A percentile compares a stretch with the other conserved stretches of the same genome.
Evolutionary conservation across 176 grass and related monocot genomes (phyloP).

Genomic region (Urochloa ruziziensis): DNA sequence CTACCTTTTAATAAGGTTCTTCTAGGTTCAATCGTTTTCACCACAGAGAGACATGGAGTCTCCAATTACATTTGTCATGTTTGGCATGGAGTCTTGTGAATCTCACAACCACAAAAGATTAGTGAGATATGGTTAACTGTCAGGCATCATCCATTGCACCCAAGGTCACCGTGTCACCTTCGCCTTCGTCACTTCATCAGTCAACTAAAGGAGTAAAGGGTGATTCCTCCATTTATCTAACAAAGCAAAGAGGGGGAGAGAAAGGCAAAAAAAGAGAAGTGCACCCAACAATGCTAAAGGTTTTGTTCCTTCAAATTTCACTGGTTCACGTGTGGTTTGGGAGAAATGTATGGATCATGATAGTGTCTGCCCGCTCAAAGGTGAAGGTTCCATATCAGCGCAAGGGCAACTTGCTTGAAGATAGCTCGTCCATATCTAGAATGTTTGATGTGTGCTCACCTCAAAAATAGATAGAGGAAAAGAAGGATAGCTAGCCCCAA

Average conservation of each 20-base stretch:
- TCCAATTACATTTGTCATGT: slow-evolving; percentile 35
- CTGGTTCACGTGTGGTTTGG: slow-evolving; percentile 28
- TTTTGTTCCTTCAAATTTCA: slow-evolving; percentile 9
- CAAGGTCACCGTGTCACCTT: not conserved
- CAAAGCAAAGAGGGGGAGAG: not conserved
- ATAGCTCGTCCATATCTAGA: not conserved
- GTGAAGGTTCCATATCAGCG: not conserved
- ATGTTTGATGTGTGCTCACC: slow-evolving; percentile 17
- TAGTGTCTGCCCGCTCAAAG: not conserved
- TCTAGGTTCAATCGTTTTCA: slow-evolving; percentile 31
- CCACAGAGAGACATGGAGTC: not conserved
- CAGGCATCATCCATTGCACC: slow-evolving; percentile 8
- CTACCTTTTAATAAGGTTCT: slow-evolving; percentile 14
- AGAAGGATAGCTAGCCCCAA: not conserved
- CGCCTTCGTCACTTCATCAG: not conserved
- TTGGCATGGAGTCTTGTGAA: slow-evolving; percentile 31
- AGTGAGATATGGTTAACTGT: slow-evolving; percentile 27
- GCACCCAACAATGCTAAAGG: not conserved
- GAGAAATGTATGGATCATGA: not conserved
- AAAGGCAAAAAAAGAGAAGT: slow-evolving; percentile 20
- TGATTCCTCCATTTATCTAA: slow-evolving; percentile 52
- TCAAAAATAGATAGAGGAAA: slow-evolving; percentile 13
- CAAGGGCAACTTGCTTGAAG: not conserved
- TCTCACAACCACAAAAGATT: slow-evolving; percentile 1
- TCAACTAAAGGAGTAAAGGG: slow-evolving; percentile 19